Base-by-base conservation (phyloP, 2,329 filamentous ascomycete genomes). In the Pseudohalonectria lignicola region DNA sequence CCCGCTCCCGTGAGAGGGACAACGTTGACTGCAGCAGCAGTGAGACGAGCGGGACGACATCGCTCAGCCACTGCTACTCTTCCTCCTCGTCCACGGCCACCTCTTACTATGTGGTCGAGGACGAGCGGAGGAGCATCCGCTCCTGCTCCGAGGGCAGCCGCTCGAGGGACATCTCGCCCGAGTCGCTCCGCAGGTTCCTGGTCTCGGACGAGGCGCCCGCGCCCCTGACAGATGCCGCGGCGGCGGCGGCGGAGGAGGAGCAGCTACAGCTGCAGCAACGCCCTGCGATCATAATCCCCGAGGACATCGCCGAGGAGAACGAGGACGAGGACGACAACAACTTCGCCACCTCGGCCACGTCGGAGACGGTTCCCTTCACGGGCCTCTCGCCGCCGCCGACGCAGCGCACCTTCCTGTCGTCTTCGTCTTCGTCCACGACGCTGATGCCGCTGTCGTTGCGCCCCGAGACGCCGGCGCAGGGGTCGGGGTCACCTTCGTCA, bases 311-410 rank as follows among this genome's bases (percentile, higher is more conserved):
- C 7, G 70, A 72, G 39, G 67, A 69, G 37, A 59, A 59, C 32
- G 73, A 75, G 29, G 58, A 55, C 20, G n/a, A n/a, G n/a, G 72
- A 79, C 43, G 74, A 79, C 46, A 71, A 76, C 45, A 78, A 78
- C 55, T 79, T 79, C 47, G 73, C 73, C n/a, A 66, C 63, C 4
- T 67, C 68, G 1, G 63, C 67, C 4, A 49, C 55, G 6, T 64
- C 64, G 0, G 71, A 74, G 38, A 59, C 43, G 3, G 56, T 61
- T 17, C 52, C 61, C 1, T 67, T 62, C 41, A 71, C 68, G 2
- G 55, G 60, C 30, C 54, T 76, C 13, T 75, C 73, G 3, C 71
- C 72, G 8, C 71, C 72, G 1, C 72, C 73, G 0, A 60, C 63
- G 31, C 63, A 62, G 43, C 63, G 66, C 17, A 55, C 51, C 4